A percentile compares a stretch with the other conserved stretches of the same genome.
These are phyloP conservation scores for Globomyces pollinis-pini DNA, from an alignment of 192 early-diverging fungal genomes.

Conservation along the genomic window DNA sequence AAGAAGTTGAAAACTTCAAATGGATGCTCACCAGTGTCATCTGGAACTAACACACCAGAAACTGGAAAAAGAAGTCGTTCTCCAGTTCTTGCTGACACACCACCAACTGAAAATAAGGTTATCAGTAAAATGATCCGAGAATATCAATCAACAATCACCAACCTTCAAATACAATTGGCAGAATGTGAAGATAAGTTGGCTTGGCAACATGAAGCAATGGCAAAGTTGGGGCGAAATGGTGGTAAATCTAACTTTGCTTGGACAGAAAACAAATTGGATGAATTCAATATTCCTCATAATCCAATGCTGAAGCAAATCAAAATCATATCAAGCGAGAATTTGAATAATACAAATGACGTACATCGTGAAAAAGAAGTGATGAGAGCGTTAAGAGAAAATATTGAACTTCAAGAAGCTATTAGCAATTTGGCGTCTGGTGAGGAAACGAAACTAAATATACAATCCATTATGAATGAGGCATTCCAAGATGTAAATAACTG, in stretches of 20 bases:
- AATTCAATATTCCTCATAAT: slow-evolving; percentile 17
- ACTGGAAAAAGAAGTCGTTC: too few species aligned
- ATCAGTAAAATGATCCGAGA: slow-evolving; percentile 14
- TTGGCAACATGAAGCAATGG: slow-evolving; percentile 43
- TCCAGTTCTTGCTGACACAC: too few species aligned
- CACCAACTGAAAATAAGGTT: not conserved
- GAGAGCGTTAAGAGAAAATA: slow-evolving; percentile 8
- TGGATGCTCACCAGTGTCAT: not conserved
- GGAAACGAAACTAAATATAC: not conserved
- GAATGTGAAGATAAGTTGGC: slow-evolving; percentile 37
- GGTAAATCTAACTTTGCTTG: slow-evolving; percentile 7
- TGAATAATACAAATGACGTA: not conserved
- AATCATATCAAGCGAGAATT: not conserved
- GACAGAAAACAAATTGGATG: not conserved
- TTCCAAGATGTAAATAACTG: not conserved
- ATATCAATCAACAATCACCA: slow-evolving; percentile 32
- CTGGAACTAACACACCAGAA: not conserved
- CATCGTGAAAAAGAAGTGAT: not conserved
- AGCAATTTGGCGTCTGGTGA: not conserved
- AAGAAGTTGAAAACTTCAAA: not conserved
- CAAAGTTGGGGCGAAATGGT: slow-evolving; percentile 16
- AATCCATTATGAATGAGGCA: not conserved
- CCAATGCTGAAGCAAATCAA: slow-evolving; percentile 5
- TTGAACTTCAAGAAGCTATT: slow-evolving; percentile 6
- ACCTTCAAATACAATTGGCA: slow-evolving; percentile 24